Evolutionary conservation across 441 rosid species (phyloP), one percentile per base, ranked within the genome.

Genomic region (Arabidopsis lyrata): DNA sequence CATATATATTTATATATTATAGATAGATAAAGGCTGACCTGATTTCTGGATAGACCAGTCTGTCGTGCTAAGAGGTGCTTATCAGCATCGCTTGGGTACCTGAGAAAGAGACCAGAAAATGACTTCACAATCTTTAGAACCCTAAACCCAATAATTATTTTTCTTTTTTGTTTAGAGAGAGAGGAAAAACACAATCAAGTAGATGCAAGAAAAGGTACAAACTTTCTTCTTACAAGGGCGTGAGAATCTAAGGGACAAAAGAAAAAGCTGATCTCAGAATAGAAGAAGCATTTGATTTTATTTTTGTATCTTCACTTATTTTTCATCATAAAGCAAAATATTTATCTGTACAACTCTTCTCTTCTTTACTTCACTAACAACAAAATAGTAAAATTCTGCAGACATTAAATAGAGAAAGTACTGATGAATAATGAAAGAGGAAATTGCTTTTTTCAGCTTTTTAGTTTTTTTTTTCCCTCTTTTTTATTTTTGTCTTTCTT

Each of bases 51-150:
- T 82, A 95, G 81, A 72, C 97, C 99, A 82, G 99, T 92, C 93
- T 95, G 99, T 74, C 97, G 81, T 80, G 99, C 95, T 83, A 95
- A 84, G 81, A 95, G 91, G 78, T 90, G 99, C 83, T 95, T 95
- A 92, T 95, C 99, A 62, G 94, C 97, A 82, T 95, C 99, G 78
- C 97, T 95, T 84, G 99, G 99, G 73, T 95, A 95, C 96, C 99
- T 95, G 99, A 89, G 92, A 89, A 81, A 85, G 78, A 81, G 83
- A 89, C 84, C 86, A 88, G 87, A 86, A 85, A 88, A 82, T 81
- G 95, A 86, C 90, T 82, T 83, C 77, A 85, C 84, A 84, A 56
- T 59, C 66, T 44, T 75, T 73, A 70, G 22, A 70, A 52, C 85
- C 70, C 75, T 73, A 72, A 72, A 66, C 59, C 52, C 44, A 59